Percentiles rank a stretch among this genome's conserved stretches.
phyloP scores from a whole-genome alignment of 306 rosid genomes.

The Lathyrus sativus region DNA sequence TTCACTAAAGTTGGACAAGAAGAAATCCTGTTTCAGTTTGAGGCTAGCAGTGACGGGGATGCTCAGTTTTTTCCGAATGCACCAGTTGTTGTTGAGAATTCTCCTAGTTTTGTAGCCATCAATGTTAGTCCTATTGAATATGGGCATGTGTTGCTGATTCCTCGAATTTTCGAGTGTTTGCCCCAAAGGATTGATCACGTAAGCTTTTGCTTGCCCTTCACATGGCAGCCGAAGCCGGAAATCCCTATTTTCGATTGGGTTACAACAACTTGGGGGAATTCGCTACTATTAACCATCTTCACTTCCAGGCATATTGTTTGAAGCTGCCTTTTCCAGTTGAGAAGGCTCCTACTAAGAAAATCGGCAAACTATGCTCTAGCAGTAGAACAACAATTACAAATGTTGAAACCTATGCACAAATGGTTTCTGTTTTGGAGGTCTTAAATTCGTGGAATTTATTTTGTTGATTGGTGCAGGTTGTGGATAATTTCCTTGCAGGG shows the following conservation, averaged over 20 bases:
- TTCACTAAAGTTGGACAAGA: constrained; percentile 99
- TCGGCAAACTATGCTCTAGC: constrained; percentile 38
- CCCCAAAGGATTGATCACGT: constrained; percentile 86
- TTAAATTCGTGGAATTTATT: too few species aligned
- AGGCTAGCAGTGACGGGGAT: constrained; percentile 65
- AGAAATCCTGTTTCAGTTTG: constrained; percentile 86
- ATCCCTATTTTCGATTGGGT: constrained; percentile 84
- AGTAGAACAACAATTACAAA: too few species aligned
- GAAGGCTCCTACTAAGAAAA: constrained; percentile 73
- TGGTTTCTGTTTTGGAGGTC: too few species aligned
- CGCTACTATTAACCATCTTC: constrained; percentile 98
- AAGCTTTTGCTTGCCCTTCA: constrained; percentile 87
- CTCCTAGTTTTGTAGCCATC: constrained; percentile 90
- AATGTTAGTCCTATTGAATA: constrained; percentile 98
- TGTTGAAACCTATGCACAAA: too few species aligned
- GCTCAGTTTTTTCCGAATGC: constrained; percentile 70
- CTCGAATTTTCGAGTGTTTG: constrained; percentile 72
- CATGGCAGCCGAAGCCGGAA: constrained; percentile 84
- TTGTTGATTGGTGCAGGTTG: too few species aligned
- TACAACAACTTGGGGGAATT: constrained; percentile 98
- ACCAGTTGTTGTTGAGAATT: too few species aligned
- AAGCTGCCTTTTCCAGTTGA: constrained; percentile 89
- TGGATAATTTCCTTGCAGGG: too few species aligned
- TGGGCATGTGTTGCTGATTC: constrained; percentile 93
- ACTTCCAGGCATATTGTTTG: constrained; percentile 94